Evolutionary conservation across 768 basidiomycete genomes (phyloP).

Genomic region (Phaffia tasmanica): DNA sequence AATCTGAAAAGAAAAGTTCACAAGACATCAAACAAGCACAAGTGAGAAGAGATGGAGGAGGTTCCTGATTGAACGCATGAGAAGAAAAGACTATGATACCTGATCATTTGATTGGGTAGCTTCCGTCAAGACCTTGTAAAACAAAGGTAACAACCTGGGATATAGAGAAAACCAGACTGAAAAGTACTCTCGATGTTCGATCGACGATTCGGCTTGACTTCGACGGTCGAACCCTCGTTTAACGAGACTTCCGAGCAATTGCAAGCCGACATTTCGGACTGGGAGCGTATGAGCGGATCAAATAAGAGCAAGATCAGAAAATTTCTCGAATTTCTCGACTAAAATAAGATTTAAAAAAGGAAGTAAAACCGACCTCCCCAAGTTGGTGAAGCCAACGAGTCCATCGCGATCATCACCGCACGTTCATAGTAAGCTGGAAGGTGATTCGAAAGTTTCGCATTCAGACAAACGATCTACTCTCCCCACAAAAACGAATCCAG

Average conservation of each 20-base stretch:
- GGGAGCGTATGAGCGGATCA: not conserved
- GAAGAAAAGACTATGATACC: not conserved
- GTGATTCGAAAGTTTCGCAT: constrained; percentile 2
- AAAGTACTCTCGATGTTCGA: constrained; percentile 1
- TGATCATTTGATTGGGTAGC: constrained; percentile 10
- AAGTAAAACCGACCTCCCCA: constrained; percentile 19
- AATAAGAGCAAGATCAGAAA: not conserved
- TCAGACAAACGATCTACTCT: constrained; percentile 3
- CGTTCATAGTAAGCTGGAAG: constrained; percentile 8
- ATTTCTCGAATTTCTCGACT: not conserved
- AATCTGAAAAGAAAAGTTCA: not conserved
- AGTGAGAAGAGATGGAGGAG: too few species aligned
- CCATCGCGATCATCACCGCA: constrained; percentile 13
- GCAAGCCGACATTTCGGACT: constrained; percentile 23
- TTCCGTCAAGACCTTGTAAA: not conserved
- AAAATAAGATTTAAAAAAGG: too few species aligned
- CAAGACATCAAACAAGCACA: not conserved
- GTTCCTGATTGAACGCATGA: too few species aligned
- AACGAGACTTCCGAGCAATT: constrained; percentile 22
- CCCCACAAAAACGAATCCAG: too few species aligned
- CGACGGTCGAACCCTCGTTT: constrained; percentile 14
- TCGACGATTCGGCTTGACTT: constrained; percentile 9
- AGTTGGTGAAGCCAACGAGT: constrained; percentile 12
- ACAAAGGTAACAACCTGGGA: constrained; percentile 11
- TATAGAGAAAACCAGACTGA: constrained; percentile 13